Evolutionary conservation across 192 early-diverging fungal genomes (phyloP).

Genomic region (Backusella tuberculispora): DNA sequence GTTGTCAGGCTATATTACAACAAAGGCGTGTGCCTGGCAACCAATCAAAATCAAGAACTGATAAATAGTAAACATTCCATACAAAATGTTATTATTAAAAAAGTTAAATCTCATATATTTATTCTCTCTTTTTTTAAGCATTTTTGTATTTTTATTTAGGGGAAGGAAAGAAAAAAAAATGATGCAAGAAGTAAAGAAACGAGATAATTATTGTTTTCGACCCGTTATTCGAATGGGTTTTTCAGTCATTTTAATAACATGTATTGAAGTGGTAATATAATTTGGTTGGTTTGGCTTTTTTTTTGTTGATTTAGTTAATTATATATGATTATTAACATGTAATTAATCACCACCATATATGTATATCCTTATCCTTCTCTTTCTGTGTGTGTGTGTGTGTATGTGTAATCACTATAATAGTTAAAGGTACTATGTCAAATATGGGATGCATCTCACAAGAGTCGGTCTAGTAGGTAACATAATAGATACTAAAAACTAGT

Average conservation of each 20-base stretch:
- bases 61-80: not conserved
- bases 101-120: not conserved
- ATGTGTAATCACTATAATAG: not conserved
- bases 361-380: not conserved
- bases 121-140: not conserved
- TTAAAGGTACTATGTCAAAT: slow-evolving; percentile 13
- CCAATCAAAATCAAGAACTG: not conserved
- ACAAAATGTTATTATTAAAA: not conserved
- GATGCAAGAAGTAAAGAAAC: not conserved
- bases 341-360: not conserved
- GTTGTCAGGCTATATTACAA: not conserved
- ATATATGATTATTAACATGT: not conserved
- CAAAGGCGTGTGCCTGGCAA: not conserved
- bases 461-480: slow-evolving; percentile 5
- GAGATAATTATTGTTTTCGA: slow-evolving; percentile 2
- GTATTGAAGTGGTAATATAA: not conserved
- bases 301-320: not conserved
- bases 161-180: not conserved
- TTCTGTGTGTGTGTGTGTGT: no score
- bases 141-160: not conserved
- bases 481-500: slow-evolving; percentile 1
- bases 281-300: not conserved
- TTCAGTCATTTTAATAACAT: slow-evolving; percentile 14
- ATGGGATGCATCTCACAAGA: slow-evolving; percentile 11
- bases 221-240: not conserved